Base-by-base conservation (phyloP, 78 protist species). In the Diacronema lutheri region DNA sequence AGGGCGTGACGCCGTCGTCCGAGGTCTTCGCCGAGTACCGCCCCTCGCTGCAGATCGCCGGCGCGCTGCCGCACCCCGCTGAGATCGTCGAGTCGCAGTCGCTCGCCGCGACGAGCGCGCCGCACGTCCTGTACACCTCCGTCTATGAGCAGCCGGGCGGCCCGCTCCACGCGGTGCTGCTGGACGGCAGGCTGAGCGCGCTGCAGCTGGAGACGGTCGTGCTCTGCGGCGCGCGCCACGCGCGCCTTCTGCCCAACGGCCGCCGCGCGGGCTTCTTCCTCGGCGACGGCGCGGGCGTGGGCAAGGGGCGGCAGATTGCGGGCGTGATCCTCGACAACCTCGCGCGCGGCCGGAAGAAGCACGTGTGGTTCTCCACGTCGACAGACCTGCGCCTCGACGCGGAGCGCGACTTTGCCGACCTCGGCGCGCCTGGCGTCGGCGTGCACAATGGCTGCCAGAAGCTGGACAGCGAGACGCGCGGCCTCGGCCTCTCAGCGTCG, bases 201-300 rank as follows among this genome's bases (percentile, higher is more conserved):
- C 50, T 44, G 50, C 50, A 44, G 50, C 50, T 44, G 16, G 50
- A 44, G 50, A 44, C 50, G 16, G 50, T 44, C 50, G 50, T 7
- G 50, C 50, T 44, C 16, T 44, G 50, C 50, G 50, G 29, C 29
- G 29, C 31, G 40, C 69, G 69, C 13, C 29, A 25, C 40, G 40
- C 2, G 29, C 29, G 5, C 69, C 69, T n/a, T 3, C 31, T n/a
- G 29, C 40, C 69, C 9, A 7, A n/a, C 31, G 64, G 37, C 14
- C 12, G n/a, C 25, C 84, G 84, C 20, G 56, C 69, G 40, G 88
- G 88, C 50, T 84, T 72, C 76, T 56, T 68, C 81, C 50, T 84
- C 38, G 88, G 82, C 46, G 88, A 84, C 46, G 81, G 79, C 41
- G 65, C 88, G 21, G 88, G 88, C 21, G 79, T 84, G 29, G 88